These are phyloP conservation scores for Trichoderma atroviride DNA, from an alignment of 2,329 filamentous ascomycete genomes.

Conservation along the genomic window DNA sequence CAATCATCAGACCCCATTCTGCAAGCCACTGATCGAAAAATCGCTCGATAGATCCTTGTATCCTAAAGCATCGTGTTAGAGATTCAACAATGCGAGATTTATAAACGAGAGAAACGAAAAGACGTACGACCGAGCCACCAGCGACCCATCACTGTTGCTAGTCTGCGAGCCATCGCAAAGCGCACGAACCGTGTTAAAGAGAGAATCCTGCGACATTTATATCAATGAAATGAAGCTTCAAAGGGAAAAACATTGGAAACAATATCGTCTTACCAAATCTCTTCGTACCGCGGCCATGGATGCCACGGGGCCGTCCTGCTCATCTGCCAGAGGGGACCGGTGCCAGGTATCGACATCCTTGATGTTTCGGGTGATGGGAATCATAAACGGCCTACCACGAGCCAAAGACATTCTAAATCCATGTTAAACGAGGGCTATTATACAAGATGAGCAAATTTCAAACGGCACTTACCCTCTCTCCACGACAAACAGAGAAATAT, in stretches of 20 bases:
- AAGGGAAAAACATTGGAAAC: not conserved
- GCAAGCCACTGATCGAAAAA: conserved; percentile 69
- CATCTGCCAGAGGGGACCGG: conserved; percentile 62
- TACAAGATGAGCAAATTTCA: not conserved
- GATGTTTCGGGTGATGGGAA: conserved; percentile 67
- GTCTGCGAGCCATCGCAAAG: conserved; percentile 62
- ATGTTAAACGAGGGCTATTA: not conserved
- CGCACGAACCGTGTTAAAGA: conserved; percentile 60
- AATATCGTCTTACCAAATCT: conserved; percentile 55
- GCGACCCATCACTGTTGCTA: conserved; percentile 51
- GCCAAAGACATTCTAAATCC: conserved; percentile 63
- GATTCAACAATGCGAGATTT: conserved; percentile 26
- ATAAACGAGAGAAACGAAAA: not conserved
- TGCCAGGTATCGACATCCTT: conserved; percentile 73
- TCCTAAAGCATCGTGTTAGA: conserved; percentile 37
- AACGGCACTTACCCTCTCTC: conserved; percentile 60
- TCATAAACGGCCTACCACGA: conserved; percentile 67
- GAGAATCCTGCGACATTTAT: conserved; percentile 46
- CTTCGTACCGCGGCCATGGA: conserved; percentile 71
- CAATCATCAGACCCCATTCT: conserved; percentile 62
- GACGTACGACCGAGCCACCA: conserved; percentile 56
- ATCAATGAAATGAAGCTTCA: conserved; percentile 3
- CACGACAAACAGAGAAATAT: conserved; percentile 72
- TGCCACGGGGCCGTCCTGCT: conserved; percentile 70
- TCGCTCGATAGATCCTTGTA: conserved; percentile 62